Conservation (phyloP, 2,329 filamentous ascomycete species). For the Aphanocladium album region DNA sequence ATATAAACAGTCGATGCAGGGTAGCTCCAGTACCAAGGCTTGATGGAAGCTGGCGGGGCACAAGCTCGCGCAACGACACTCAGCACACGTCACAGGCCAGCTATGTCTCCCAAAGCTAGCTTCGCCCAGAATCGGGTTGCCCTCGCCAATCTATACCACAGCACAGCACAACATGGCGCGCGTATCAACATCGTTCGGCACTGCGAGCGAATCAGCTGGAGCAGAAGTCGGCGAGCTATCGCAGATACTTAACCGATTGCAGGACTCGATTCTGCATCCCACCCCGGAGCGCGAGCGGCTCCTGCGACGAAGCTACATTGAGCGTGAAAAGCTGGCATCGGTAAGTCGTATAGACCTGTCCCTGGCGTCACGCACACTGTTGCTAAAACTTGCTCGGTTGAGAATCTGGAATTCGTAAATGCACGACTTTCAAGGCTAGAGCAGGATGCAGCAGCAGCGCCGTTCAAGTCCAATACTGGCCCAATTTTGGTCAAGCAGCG, state of each 20-base stretch:
- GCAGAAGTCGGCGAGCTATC: conserved; percentile 46
- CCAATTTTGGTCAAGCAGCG: conserved; percentile 52
- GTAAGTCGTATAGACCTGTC: conserved; percentile 27
- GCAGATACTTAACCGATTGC: conserved; percentile 60
- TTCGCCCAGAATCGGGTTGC: background rate
- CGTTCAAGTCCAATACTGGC: background rate
- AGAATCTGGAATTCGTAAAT: conserved; percentile 68
- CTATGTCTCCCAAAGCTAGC: no score
- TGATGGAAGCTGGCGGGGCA: background rate
- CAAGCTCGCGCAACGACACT: background rate
- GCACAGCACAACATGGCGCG: conserved; percentile 8
- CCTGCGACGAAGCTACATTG: conserved; percentile 58
- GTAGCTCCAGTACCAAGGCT: background rate
- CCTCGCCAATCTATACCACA: background rate
- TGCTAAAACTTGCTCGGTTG: conserved; percentile 37
- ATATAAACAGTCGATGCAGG: background rate
- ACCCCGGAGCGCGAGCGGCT: conserved; percentile 54
- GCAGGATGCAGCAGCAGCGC: conserved; percentile 47
- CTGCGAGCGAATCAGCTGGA: conserved; percentile 17
- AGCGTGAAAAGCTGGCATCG: conserved; percentile 44
- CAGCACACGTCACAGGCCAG: conserved; percentile 8
- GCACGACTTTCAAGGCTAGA: conserved; percentile 65
- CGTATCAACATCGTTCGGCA: background rate
- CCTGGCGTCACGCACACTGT: conserved; percentile 32
- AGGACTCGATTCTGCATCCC: conserved; percentile 58